phyloP scores from a whole-genome alignment of 2,329 filamentous ascomycete species.

The Epicoccum nigrum region DNA sequence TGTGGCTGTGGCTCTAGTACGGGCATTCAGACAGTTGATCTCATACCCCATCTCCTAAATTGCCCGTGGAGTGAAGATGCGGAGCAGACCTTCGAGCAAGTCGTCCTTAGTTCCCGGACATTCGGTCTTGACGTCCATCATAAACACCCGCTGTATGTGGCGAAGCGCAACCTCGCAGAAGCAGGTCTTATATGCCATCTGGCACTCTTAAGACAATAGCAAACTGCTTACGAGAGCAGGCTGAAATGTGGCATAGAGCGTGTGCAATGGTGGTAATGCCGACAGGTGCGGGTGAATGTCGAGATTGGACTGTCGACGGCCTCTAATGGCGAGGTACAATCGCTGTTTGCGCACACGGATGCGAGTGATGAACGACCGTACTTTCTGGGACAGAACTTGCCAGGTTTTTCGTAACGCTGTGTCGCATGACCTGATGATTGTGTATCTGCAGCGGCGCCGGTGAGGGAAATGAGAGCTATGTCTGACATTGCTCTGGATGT shows the following conservation, averaged over 20 bases:
- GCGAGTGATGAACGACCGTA: not conserved
- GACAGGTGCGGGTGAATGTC: not conserved
- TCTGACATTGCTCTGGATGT: not conserved
- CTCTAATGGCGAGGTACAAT: not conserved
- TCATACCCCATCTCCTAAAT: not conserved
- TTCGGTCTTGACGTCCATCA: not conserved
- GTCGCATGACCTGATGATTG: not conserved
- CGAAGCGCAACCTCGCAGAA: conserved; percentile 1
- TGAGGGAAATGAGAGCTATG: too few relatives aligned
- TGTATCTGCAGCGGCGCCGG: not conserved
- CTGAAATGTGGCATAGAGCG: not conserved
- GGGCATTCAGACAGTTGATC: not conserved
- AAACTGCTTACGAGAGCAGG: not conserved
- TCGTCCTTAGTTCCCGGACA: not conserved
- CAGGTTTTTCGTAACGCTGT: too few relatives aligned
- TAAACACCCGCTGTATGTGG: not conserved
- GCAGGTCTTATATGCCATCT: not conserved
- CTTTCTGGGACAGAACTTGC: too few relatives aligned
- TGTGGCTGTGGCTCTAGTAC: not conserved
- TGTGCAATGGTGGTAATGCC: not conserved
- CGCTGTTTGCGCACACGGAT: not conserved
- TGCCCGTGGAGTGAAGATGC: not conserved
- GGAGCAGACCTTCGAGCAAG: not conserved
- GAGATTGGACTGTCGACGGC: not conserved
- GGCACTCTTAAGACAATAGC: not conserved